phyloP scores from a whole-genome alignment of 176 grass and related monocot species.

The Metroxylon sagu region DNA sequence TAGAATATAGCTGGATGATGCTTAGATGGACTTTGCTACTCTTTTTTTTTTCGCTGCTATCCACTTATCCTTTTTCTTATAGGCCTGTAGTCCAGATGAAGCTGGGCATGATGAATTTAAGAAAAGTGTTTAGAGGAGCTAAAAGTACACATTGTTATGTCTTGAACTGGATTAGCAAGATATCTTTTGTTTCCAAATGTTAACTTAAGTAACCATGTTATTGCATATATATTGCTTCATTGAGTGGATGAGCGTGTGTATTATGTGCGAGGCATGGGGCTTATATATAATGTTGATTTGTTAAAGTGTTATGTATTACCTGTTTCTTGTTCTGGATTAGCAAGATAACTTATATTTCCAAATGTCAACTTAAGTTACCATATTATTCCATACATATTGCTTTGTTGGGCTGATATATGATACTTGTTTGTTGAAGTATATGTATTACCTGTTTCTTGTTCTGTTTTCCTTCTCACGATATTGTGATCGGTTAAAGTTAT shows the following conservation, averaged over 20 bases:
- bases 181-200: neutral
- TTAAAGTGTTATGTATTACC: too few relatives aligned
- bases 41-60: conserved; percentile 5
- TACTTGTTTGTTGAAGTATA: too few relatives aligned
- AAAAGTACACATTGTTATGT: neutral
- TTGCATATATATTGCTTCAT: too few relatives aligned
- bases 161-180: neutral
- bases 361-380: neutral
- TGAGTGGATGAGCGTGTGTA: too few relatives aligned
- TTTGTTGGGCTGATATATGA: too few relatives aligned
- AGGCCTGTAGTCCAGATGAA: conserved; percentile 1
- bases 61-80: neutral
- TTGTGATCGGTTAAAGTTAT: too few relatives aligned
- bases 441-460: too few relatives aligned
- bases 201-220: too few relatives aligned
- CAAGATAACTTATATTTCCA: neutral
- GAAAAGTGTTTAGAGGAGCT: neutral
- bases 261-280: too few relatives aligned
- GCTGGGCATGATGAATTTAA: conserved; percentile 1
- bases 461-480: too few relatives aligned
- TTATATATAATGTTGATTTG: too few relatives aligned
- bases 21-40: neutral
- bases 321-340: neutral
- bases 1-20: neutral
- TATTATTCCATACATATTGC: too few relatives aligned